phyloP scores from a whole-genome alignment of 1,139 yeast genomes.

The Pichia norvegensis region DNA sequence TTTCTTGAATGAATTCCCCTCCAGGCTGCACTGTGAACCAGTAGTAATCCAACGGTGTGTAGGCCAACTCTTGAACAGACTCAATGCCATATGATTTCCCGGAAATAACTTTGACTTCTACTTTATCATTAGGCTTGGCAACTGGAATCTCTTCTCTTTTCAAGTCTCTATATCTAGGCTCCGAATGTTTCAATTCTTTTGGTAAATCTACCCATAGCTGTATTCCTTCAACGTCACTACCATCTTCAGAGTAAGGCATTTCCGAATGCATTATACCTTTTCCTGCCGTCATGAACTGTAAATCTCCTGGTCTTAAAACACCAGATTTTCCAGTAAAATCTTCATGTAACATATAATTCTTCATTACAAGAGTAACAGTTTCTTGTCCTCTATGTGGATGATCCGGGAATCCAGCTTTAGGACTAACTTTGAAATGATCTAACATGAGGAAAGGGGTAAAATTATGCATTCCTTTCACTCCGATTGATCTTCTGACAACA shows the following conservation, averaged over 20 bases:
- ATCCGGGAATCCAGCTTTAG: conserved; percentile 71
- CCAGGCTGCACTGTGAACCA: conserved; percentile 63
- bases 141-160: conserved; percentile 67
- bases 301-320: conserved; percentile 71
- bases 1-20: conserved; percentile 53
- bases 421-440: conserved; percentile 62
- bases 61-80: conserved; percentile 69
- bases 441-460: conserved; percentile 80
- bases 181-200: conserved; percentile 52
- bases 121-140: conserved; percentile 59
- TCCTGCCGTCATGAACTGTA: conserved; percentile 95
- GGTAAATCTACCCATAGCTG: conserved; percentile 94
- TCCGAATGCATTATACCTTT: conserved; percentile 81
- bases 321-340: conserved; percentile 86
- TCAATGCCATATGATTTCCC: conserved; percentile 73
- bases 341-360: conserved; percentile 82
- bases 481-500: conserved; percentile 72
- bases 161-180: conserved; percentile 78
- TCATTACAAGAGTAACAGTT: conserved; percentile 66
- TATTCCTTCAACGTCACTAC: conserved; percentile 57
- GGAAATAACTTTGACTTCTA: conserved; percentile 63
- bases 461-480: conserved; percentile 56
- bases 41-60: conserved; percentile 76
- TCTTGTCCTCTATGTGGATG: conserved; percentile 94
- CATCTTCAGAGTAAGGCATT: conserved; percentile 62